Evolutionary conservation across 2,329 filamentous ascomycete species (phyloP).

Genomic region (Phyllosticta citribraziliensis): DNA sequence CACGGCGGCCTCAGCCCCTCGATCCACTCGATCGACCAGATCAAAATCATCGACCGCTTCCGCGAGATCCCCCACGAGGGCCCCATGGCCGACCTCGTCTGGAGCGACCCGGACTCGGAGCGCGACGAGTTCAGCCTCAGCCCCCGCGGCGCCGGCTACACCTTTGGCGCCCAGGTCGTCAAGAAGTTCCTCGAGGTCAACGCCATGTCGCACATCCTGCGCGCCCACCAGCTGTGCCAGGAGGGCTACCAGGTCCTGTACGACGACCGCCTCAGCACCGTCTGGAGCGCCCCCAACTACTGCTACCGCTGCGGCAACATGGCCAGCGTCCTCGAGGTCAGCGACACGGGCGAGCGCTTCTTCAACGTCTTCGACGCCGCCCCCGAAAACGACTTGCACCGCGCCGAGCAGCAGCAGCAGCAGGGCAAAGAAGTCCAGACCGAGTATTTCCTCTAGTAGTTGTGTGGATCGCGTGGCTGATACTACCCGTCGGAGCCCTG

Average conservation of each 20-base stretch:
- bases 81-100: slow-evolving; percentile 98
- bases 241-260: slow-evolving; percentile 97
- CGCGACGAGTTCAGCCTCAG: slow-evolving; percentile 93
- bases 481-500: background rate
- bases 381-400: slow-evolving; percentile 86
- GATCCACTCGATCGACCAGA: slow-evolving; percentile 97
- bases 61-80: slow-evolving; percentile 97
- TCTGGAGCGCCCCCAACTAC: slow-evolving; percentile 78
- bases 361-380: slow-evolving; percentile 98
- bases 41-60: slow-evolving; percentile 99
- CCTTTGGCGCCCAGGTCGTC: slow-evolving; percentile 93
- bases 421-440: slow-evolving; percentile 63
- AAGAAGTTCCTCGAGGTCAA: slow-evolving; percentile 98
- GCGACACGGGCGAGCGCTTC: slow-evolving; percentile 81
- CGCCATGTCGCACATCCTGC: slow-evolving; percentile 92
- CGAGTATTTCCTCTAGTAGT: slow-evolving; percentile 57
- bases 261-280: slow-evolving; percentile 87
- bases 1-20: slow-evolving; percentile 66
- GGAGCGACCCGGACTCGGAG: slow-evolving; percentile 97
- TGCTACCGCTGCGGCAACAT: slow-evolving; percentile 56
- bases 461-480: slow-evolving; percentile 1
- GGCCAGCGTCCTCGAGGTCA: slow-evolving; percentile 93
- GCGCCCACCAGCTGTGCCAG: slow-evolving; percentile 96
- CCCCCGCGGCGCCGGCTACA: slow-evolving; percentile 89
- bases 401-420: slow-evolving; percentile 65